A percentile compares a stretch with the other conserved stretches of the same genome.
phyloP scores from a whole-genome alignment of 192 early-diverging fungal species.

The Dimargaris xerosporica region DNA sequence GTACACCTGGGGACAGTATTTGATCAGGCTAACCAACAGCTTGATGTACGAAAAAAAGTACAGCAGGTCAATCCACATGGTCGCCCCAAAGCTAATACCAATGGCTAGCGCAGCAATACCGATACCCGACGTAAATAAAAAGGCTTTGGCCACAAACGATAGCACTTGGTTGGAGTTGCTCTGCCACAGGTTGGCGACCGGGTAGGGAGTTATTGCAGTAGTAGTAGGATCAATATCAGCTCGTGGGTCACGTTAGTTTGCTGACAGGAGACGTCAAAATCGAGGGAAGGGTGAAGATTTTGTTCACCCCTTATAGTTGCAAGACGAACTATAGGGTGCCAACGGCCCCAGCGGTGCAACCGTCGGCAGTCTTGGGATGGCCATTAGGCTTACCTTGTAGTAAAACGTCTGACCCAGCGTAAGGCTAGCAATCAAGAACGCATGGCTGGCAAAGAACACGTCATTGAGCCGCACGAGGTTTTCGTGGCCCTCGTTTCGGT shows the following conservation, averaged over 20 bases:
- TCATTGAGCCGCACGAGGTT: constrained; percentile 71
- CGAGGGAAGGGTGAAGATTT: too few relatives aligned
- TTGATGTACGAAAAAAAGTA: constrained; percentile 69
- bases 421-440: constrained; percentile 40
- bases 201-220: too few relatives aligned
- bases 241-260: too few relatives aligned
- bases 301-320: too few relatives aligned
- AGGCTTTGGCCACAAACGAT: constrained; percentile 19
- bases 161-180: constrained; percentile 26
- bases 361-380: too few relatives aligned
- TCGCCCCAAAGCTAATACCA: constrained; percentile 5
- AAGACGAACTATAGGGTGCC: too few relatives aligned
- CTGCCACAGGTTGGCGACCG: constrained; percentile 12
- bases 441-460: constrained; percentile 79
- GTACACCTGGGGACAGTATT: constrained; percentile 60
- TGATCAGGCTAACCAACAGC: constrained; percentile 59
- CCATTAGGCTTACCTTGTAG: constrained; percentile 49
- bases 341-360: too few relatives aligned
- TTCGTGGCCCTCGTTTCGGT: constrained; percentile 45
- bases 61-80: constrained; percentile 40
- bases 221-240: too few relatives aligned
- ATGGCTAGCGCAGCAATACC: constrained; percentile 14
- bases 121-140: constrained; percentile 23
- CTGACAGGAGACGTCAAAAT: too few relatives aligned
- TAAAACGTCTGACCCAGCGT: constrained; percentile 45